Evolutionary conservation across 2,329 filamentous ascomycete species (phyloP).

Genomic region (Epichloe glyceriae): DNA sequence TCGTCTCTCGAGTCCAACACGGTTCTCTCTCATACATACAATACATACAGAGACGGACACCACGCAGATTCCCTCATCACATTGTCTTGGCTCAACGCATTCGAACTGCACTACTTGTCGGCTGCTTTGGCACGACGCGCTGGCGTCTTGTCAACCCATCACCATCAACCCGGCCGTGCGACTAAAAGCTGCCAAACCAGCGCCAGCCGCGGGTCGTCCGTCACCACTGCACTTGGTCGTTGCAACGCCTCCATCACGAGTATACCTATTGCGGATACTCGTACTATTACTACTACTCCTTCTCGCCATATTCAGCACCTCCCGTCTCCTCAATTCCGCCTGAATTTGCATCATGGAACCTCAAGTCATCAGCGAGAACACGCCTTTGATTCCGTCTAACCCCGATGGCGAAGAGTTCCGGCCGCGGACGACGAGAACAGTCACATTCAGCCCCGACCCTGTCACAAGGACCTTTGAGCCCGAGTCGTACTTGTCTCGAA

Average conservation of each 20-base stretch:
- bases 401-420: conserved; percentile 19
- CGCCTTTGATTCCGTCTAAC: conserved; percentile 19
- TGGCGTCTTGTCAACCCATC: neutral
- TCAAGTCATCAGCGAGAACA: conserved; percentile 18
- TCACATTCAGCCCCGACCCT: conserved; percentile 65
- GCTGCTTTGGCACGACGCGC: neutral
- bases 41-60: neutral
- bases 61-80: no score
- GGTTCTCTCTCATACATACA: neutral
- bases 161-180: conserved; percentile 1
- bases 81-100: neutral
- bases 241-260: neutral
- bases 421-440: conserved; percentile 43
- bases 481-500: conserved; percentile 20
- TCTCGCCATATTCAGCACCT: neutral
- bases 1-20: neutral
- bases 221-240: neutral
- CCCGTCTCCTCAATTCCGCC: neutral
- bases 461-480: conserved; percentile 48
- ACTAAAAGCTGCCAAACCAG: neutral
- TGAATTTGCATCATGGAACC: conserved; percentile 12
- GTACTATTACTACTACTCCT: neutral
- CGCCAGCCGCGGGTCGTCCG: neutral
- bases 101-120: neutral
- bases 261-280: neutral